A percentile compares a stretch with the other conserved stretches of the same genome.
These are phyloP conservation scores for Mortierella sp. DNA, from an alignment of 371 early-diverging fungal species.

Conservation along the genomic window DNA sequence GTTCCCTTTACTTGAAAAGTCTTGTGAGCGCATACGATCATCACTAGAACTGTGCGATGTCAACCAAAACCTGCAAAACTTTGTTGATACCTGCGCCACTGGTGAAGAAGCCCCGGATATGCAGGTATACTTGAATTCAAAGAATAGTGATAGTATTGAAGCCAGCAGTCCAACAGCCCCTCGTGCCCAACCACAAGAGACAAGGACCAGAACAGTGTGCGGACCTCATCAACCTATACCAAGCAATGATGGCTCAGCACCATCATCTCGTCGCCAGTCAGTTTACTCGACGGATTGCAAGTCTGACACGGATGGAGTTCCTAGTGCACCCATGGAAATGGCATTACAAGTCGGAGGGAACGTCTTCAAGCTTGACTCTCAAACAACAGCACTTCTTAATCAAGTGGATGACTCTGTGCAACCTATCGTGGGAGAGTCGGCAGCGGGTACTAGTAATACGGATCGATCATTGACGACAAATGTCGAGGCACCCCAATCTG, in stretches of 20 bases:
- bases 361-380: conserved; percentile 61
- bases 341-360: conserved; percentile 65
- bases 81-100: conserved; percentile 78
- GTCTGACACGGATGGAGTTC: conserved; percentile 8
- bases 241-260: conserved; percentile 45
- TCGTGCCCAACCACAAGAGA: conserved; percentile 1
- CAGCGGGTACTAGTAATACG: conserved; percentile 34
- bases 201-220: conserved; percentile 58
- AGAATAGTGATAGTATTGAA: background rate
- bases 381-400: conserved; percentile 23
- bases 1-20: conserved; percentile 50
- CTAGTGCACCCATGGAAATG: conserved; percentile 56
- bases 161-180: background rate
- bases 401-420: conserved; percentile 9
- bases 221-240: conserved; percentile 56
- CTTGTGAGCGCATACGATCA: conserved; percentile 78
- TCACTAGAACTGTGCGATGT: conserved; percentile 78
- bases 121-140: conserved; percentile 15
- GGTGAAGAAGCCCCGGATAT: conserved; percentile 67
- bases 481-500: background rate
- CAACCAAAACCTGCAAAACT: conserved; percentile 74
- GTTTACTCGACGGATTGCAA: conserved; percentile 9
- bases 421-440: conserved; percentile 24
- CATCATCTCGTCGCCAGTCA: conserved; percentile 24
- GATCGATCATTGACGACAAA: conserved; percentile 6